Percentiles rank a stretch among this genome's conserved stretches.
Evolutionary conservation across 202 grass and related monocot genomes (phyloP).

Genomic region (Zizania palustris): DNA sequence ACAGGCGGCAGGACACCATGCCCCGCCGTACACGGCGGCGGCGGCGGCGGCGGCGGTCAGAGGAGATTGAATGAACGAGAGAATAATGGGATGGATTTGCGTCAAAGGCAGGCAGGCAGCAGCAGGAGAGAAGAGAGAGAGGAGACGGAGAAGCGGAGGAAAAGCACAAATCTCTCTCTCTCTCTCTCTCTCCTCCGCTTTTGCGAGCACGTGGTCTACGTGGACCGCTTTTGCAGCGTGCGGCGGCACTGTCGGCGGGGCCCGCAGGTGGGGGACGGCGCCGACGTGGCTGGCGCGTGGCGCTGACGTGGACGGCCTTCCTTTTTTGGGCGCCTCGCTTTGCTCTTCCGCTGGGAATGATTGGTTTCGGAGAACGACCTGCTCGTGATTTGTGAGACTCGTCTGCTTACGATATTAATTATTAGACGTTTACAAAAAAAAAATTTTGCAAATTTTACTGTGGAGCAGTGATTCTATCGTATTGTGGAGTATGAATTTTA

Average conservation of each 20-base stretch:
- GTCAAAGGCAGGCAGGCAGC: conserved; percentile 36
- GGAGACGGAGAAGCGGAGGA: conserved; percentile 37
- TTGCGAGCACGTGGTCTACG: conserved; percentile 58
- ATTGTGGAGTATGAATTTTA: too few species aligned
- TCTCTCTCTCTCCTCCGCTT: conserved; percentile 39
- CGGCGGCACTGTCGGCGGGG: conserved; percentile 28
- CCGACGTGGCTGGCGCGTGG: background rate
- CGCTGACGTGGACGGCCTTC: conserved; percentile 2
- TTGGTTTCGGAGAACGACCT: too few species aligned
- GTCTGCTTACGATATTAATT: too few species aligned
- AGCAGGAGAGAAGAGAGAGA: conserved; percentile 35
- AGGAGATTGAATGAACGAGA: conserved; percentile 34
- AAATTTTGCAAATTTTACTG: too few species aligned
- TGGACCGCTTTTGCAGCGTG: conserved; percentile 52
- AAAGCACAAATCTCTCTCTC: conserved; percentile 40
- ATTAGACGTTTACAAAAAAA: too few species aligned
- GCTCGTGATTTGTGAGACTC: too few species aligned
- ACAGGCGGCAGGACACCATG: background rate
- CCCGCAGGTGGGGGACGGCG: background rate
- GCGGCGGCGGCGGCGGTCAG: background rate
- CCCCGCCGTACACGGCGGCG: background rate
- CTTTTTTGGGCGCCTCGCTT: too few species aligned
- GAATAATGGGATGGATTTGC: conserved; percentile 52
- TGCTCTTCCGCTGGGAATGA: too few species aligned
- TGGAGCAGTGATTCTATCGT: too few species aligned